phyloP scores from a whole-genome alignment of 306 rosid species.

The Malus asiatica region DNA sequence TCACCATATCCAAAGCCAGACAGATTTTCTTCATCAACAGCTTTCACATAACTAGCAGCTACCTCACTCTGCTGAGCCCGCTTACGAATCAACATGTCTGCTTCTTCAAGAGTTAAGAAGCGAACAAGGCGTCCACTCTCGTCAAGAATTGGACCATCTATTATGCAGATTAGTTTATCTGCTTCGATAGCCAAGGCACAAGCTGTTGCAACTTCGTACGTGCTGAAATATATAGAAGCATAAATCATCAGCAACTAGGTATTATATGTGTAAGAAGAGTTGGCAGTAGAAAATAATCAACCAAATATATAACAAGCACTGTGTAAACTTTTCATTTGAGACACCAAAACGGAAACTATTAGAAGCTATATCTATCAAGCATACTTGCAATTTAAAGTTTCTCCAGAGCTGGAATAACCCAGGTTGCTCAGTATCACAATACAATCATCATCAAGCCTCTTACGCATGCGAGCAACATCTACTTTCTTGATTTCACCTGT shows the following conservation, averaged over 20 bases:
- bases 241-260: constrained; percentile 20
- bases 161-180: constrained; percentile 83
- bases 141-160: constrained; percentile 90
- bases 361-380: constrained; percentile 19
- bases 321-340: not conserved
- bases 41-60: constrained; percentile 94
- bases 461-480: constrained; percentile 74
- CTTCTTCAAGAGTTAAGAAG: constrained; percentile 89
- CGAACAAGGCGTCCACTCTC: constrained; percentile 68
- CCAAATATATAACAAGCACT: not conserved
- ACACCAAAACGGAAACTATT: not conserved
- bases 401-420: constrained; percentile 97
- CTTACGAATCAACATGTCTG: constrained; percentile 75
- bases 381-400: constrained; percentile 98
- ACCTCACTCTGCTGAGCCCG: constrained; percentile 88
- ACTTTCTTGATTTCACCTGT: constrained; percentile 98
- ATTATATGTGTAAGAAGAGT: not conserved
- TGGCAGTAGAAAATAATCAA: not conserved
- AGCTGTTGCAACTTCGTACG: constrained; percentile 96
- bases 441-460: constrained; percentile 95
- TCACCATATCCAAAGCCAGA: constrained; percentile 27
- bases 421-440: constrained; percentile 86
- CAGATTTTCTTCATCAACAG: constrained; percentile 53
- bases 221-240: constrained; percentile 41
- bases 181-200: constrained; percentile 92